Evolutionary conservation across 139 green algal genomes (phyloP).

Genomic region (Deuterostichococcus epilithicus): DNA sequence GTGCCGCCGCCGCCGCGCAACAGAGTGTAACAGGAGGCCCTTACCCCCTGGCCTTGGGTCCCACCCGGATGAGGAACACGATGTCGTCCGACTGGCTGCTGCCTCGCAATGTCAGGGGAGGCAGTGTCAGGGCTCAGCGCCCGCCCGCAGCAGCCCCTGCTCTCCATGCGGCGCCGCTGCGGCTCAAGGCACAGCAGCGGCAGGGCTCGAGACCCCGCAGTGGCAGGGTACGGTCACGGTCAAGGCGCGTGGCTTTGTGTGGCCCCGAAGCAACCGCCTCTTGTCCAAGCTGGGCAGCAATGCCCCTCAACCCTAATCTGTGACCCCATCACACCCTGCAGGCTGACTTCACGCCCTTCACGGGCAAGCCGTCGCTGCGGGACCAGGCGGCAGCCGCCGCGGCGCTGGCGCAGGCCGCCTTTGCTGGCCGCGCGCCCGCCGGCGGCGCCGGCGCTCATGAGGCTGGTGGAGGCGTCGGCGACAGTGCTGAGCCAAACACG

Average conservation of each 20-base stretch:
- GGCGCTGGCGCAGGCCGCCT: constrained; percentile 15
- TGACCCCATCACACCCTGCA: too few species aligned
- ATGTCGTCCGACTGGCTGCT: not conserved
- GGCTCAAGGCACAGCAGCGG: not conserved
- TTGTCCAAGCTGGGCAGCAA: too few species aligned
- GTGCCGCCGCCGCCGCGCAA: too few species aligned
- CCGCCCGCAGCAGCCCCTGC: not conserved
- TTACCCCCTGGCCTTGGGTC: not conserved
- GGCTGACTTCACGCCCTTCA: constrained; percentile 17
- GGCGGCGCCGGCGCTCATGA: too few species aligned
- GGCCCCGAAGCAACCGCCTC: too few species aligned
- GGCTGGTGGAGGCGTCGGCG: not conserved
- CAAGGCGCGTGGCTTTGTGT: too few species aligned
- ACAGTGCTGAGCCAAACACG: not conserved
- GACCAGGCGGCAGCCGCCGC: constrained; percentile 3
- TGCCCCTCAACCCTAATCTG: too few species aligned
- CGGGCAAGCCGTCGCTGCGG: not conserved
- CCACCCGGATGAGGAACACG: not conserved
- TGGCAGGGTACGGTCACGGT: not conserved
- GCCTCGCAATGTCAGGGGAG: not conserved
- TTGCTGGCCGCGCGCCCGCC: constrained; percentile 1
- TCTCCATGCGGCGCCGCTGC: not conserved
- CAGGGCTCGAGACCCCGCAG: not conserved
- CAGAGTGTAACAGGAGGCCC: too few species aligned
- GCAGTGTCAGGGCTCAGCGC: not conserved